Conservation (phyloP, 345 rosid species). For the Euphorbia tirucalli region DNA sequence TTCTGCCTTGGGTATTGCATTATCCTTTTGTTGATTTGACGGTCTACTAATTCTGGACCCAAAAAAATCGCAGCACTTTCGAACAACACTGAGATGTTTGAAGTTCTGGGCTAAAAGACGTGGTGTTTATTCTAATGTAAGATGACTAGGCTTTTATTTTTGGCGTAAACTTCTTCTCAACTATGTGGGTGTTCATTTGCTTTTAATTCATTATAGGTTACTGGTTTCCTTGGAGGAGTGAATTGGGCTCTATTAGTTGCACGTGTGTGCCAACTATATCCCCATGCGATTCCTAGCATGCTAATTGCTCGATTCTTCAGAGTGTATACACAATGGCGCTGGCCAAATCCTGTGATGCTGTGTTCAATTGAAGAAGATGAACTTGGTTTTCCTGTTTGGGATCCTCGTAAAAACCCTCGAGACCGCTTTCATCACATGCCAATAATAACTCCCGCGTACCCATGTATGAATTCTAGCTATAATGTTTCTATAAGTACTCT, state of each 20-base stretch:
- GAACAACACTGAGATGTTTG: conserved; percentile 57
- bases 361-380: conserved; percentile 65
- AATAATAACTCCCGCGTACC: conserved; percentile 78
- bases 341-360: conserved; percentile 87
- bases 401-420: conserved; percentile 63
- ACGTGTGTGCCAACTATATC: conserved; percentile 74
- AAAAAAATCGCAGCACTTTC: conserved; percentile 48
- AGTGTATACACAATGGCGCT: conserved; percentile 69
- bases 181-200: neutral
- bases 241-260: conserved; percentile 81
- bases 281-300: conserved; percentile 72
- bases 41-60: neutral
- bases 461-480: conserved; percentile 81
- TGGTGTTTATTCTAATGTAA: conserved; percentile 74
- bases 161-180: neutral
- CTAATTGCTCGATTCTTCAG: conserved; percentile 65
- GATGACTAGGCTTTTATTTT: conserved; percentile 10
- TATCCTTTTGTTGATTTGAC: neutral
- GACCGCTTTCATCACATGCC: conserved; percentile 72
- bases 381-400: conserved; percentile 68
- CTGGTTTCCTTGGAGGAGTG: conserved; percentile 77
- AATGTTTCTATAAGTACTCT: conserved; percentile 73
- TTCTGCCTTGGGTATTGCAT: neutral
- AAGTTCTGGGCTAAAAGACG: conserved; percentile 76
- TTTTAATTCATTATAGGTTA: conserved; percentile 39